phyloP scores from a whole-genome alignment of 2,329 filamentous ascomycete species.

The Paecilomyces sp. region DNA sequence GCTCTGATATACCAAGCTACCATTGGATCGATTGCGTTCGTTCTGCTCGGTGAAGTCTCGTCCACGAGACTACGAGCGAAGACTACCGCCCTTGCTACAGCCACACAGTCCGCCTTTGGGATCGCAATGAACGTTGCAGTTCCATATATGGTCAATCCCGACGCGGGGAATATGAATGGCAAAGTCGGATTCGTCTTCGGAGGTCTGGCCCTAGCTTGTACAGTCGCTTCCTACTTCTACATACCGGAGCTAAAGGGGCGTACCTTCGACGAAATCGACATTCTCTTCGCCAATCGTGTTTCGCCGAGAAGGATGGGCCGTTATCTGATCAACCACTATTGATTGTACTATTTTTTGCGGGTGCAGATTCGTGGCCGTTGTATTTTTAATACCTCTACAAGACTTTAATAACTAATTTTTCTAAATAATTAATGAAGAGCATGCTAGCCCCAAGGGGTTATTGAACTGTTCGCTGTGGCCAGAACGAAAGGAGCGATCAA shows the following conservation, averaged over 20 bases:
- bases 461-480: no score
- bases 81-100: conserved; percentile 37
- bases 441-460: no score
- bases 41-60: conserved; percentile 41
- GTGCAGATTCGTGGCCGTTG: neutral
- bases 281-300: conserved; percentile 13
- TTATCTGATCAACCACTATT: conserved; percentile 3
- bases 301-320: conserved; percentile 12
- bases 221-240: conserved; percentile 7
- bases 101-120: conserved; percentile 31
- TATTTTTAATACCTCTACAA: neutral
- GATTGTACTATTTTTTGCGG: neutral
- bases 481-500: neutral
- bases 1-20: conserved; percentile 34
- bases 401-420: neutral
- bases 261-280: conserved; percentile 21
- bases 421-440: neutral
- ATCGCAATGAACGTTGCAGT: conserved; percentile 34
- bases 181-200: conserved; percentile 24
- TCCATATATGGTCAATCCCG: conserved; percentile 34
- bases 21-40: conserved; percentile 38
- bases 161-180: conserved; percentile 17
- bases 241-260: conserved; percentile 15
- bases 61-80: conserved; percentile 37
- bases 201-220: conserved; percentile 8